These are phyloP conservation scores for Blastobotrys apis DNA, from an alignment of 1,139 yeast genomes.

Conservation along the genomic window DNA sequence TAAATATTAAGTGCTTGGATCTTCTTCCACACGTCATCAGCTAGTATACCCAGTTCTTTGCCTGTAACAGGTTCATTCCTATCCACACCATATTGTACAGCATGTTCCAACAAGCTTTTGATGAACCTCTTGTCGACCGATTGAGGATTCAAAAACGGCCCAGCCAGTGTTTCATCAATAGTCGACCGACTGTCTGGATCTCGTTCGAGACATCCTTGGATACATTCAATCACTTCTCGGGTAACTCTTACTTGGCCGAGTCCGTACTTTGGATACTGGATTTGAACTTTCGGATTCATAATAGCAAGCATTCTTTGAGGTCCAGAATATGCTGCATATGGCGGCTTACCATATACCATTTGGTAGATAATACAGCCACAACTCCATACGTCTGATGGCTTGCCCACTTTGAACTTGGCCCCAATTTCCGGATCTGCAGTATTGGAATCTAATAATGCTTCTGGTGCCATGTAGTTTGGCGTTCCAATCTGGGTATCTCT, in stretches of 20 bases:
- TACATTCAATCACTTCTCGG: constrained; percentile 61
- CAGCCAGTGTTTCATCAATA: constrained; percentile 52
- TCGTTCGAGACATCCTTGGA: constrained; percentile 67
- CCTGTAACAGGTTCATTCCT: constrained; percentile 38
- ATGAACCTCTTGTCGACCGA: constrained; percentile 65
- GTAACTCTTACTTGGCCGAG: constrained; percentile 65
- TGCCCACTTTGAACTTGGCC: constrained; percentile 67
- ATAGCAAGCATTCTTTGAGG: constrained; percentile 80
- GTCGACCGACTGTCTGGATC: constrained; percentile 70
- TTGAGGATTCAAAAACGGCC: constrained; percentile 67
- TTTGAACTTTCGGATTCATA: constrained; percentile 77
- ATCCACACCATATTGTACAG: constrained; percentile 61
- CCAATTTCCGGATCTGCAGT: constrained; percentile 1
- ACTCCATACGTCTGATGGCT: constrained; percentile 97
- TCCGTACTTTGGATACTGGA: constrained; percentile 63
- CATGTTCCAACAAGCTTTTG: constrained; percentile 68
- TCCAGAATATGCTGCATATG: constrained; percentile 78
- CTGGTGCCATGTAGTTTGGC: constrained; percentile 98
- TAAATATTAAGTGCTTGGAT: constrained; percentile 20
- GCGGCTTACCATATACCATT: constrained; percentile 91
- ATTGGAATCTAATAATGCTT: constrained; percentile 68
- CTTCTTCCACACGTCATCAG: constrained; percentile 50
- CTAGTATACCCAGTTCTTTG: constrained; percentile 43
- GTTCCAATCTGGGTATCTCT: constrained; percentile 93
- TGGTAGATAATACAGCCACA: constrained; percentile 95